phyloP scores from a whole-genome alignment of 1,284 basidiomycete species.

The Pulchroboletus neoregius region DNA sequence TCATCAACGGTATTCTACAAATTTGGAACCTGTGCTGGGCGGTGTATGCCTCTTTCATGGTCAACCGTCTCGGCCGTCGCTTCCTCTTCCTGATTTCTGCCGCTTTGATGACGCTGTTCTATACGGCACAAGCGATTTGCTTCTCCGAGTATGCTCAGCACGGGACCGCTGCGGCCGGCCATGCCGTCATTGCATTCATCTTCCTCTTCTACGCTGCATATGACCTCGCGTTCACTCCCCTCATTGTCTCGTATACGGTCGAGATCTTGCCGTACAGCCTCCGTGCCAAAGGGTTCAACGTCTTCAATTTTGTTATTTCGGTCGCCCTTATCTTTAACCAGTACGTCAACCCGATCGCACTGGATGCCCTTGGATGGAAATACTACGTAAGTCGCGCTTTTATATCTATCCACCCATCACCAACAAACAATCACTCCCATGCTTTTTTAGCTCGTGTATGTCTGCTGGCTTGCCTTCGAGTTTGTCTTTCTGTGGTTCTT shows the following conservation, averaged over 20 bases:
- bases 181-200: constrained; percentile 73
- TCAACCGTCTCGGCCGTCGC: constrained; percentile 60
- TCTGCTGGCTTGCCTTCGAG: constrained; percentile 67
- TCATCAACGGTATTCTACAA: constrained; percentile 71
- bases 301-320: constrained; percentile 68
- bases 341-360: constrained; percentile 73
- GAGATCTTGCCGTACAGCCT: constrained; percentile 71
- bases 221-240: constrained; percentile 58
- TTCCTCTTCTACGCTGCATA: constrained; percentile 65
- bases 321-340: constrained; percentile 73
- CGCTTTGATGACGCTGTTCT: constrained; percentile 65
- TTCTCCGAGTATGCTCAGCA: constrained; percentile 56
- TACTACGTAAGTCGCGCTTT: constrained; percentile 43
- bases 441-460: constrained; percentile 56
- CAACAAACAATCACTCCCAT: neutral
- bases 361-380: constrained; percentile 55
- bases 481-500: constrained; percentile 61
- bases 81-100: constrained; percentile 60
- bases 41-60: constrained; percentile 51
- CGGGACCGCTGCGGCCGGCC: constrained; percentile 44
- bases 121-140: constrained; percentile 68
- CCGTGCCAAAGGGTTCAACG: constrained; percentile 75
- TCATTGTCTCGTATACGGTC: constrained; percentile 71
- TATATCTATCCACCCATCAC: neutral
- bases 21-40: constrained; percentile 69